Base-by-base conservation (phyloP, 306 rosid species). In the Cyamopsis tetragonoloba region DNA sequence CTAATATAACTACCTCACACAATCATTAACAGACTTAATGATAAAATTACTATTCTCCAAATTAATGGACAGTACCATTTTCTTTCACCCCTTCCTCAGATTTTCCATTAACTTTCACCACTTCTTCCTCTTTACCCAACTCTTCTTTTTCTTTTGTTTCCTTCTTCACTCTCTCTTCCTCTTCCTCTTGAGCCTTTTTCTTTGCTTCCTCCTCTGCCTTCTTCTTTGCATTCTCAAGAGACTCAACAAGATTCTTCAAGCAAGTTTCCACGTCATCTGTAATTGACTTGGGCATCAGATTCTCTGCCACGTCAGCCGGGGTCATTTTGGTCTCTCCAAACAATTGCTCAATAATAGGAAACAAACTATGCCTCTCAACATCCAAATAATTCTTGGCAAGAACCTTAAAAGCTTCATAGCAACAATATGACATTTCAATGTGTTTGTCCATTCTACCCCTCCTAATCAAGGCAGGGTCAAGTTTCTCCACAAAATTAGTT, bases 251-350 rank as follows among this genome's bases (percentile, higher is more conserved):
- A 35, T 43, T 82, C 82, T 78, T 38, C 77, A 86, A 68, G 28
- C 88, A 72, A 43, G 32, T 23, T 0, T 64, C 68, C 0, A 13
- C 58, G 41, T 77, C 79, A 11, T 84, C 82, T 0, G 14, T 12
- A 1, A 30, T 15, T 2, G 88, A 75, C 66, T 89, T 89, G 0
- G 87, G 88, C 87, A 84, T 84, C 55, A 89, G 43, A 72, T 75
- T 82, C 79, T 89, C 91, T 1, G 93, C 96, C 5, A 89, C 87
- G 63, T 86, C 88, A 24, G 91, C 91, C 39, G 88, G 96, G 27
- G 86, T 51, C 70, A 79, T 79, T 8, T 80, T 57, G 6, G 34
- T 63, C 66, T 86, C 79, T n/a, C 64, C 79, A 32, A 89, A 66
- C 80, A 77, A 58, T 4, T 58, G 14, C 18, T 62, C 65, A 38